phyloP scores from a whole-genome alignment of 345 rosid species.

The Adansonia digitata region DNA sequence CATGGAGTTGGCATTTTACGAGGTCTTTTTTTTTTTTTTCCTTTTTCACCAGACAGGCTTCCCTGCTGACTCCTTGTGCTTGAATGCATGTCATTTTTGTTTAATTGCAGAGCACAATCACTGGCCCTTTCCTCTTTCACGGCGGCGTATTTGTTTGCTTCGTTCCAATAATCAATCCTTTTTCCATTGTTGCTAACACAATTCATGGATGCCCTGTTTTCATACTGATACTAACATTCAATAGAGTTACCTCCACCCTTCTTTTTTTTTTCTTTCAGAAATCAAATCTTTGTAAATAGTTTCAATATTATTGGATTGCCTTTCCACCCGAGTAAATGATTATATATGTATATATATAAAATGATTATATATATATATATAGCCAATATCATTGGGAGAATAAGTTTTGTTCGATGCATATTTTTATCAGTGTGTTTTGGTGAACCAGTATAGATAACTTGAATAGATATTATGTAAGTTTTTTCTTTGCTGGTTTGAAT shows the following conservation, averaged over 20 bases:
- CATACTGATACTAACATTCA: constrained; percentile 16
- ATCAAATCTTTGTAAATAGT: constrained; percentile 10
- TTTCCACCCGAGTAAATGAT: no score
- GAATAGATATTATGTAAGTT: no score
- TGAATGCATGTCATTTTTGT: not conserved
- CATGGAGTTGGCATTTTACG: constrained; percentile 5
- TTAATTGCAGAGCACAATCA: not conserved
- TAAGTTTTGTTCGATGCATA: no score
- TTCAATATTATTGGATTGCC: constrained; percentile 7
- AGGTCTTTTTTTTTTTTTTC: not conserved
- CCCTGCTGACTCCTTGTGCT: not conserved
- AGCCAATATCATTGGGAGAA: not conserved
- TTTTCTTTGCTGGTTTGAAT: no score
- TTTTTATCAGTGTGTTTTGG: no score
- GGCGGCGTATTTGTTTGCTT: not conserved
- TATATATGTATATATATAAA: no score
- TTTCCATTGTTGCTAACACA: constrained; percentile 15
- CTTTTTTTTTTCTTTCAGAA: not conserved
- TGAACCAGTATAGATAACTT: no score
- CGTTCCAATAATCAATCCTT: not conserved
- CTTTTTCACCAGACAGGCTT: not conserved
- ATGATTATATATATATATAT: no score
- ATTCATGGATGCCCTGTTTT: constrained; percentile 13
- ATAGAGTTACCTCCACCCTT: no score
- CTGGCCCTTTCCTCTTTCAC: not conserved